Base-by-base conservation (phyloP, 352 stramenopile genomes). In the Phytopythium chamaehyphon region DNA sequence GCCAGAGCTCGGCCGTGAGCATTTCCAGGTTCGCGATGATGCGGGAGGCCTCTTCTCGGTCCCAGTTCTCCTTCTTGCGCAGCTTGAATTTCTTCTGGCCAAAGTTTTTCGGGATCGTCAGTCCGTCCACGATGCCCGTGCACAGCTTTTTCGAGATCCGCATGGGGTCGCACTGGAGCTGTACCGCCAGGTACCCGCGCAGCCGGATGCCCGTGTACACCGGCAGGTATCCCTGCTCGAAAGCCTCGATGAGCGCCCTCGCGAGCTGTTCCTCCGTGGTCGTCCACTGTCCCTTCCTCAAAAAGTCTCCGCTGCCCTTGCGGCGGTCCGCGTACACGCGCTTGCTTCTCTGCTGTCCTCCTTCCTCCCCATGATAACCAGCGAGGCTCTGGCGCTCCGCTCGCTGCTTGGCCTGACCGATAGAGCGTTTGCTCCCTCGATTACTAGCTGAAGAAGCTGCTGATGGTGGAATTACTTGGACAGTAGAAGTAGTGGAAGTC, bases 101-200 rank as follows among this genome's bases (percentile, higher is more conserved):
- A 46, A 82, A 90, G 51, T 92, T 92, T 44, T 84, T 90, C 0
- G 82, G 74, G 40, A 92, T 73, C 6, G 58, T 57, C 44, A 86
- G 86, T 42, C 76, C 76, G 44, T 87, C 76, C 40, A 92, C 82
- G 9, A 62, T 69, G 3, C 79, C 79, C 10, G 76, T 76, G 44
- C 78, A 89, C 26, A 92, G 65, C 40, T 92, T 92, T 64, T 92
- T 92, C 16, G 76, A 88, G 36, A 92, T 74, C 11, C 82, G 66
- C 82, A 92, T 92, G 33, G 82, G 82, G 33, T 90, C 82, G 37
- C 82, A 92, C 45, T 90, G 79, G 21, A 92, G 57, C 46, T 89
- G 79, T 24, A 88, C 71, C 2, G 79, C 82, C 47, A 92, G 61
- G 57, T 88, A 92, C 2, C 82, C 82, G 48, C 82, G 78, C 0